Evolutionary conservation across 768 basidiomycete species (phyloP).

Genomic region (Xanthoconium purpureum): DNA sequence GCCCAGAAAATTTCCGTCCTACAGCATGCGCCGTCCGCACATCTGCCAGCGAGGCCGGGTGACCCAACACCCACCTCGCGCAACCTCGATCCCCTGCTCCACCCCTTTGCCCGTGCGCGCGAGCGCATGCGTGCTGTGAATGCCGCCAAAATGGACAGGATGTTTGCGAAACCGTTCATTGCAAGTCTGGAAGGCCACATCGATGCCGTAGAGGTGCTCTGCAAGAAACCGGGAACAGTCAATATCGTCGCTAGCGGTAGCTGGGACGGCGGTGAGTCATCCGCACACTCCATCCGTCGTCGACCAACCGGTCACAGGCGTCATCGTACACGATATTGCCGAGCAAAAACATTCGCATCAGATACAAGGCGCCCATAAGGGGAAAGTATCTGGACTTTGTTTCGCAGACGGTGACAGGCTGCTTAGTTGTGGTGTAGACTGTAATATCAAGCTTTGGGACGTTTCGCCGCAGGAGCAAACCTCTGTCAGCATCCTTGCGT

Average conservation of each 20-base stretch:
- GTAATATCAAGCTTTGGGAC: conserved; percentile 81
- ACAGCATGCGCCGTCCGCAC: conserved; percentile 74
- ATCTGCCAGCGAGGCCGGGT: conserved; percentile 71
- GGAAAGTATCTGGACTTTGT: conserved; percentile 79
- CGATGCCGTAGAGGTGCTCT: conserved; percentile 88
- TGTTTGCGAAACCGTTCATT: conserved; percentile 98
- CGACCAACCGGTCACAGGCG: conserved; percentile 43
- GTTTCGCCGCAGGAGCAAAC: conserved; percentile 36
- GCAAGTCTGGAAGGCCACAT: conserved; percentile 88
- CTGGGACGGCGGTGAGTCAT: conserved; percentile 86
- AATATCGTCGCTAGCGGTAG: conserved; percentile 85
- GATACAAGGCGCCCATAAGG: conserved; percentile 73
- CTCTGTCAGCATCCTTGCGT: conserved; percentile 32
- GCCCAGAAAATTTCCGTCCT: conserved; percentile 80
- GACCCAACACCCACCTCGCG: conserved; percentile 86
- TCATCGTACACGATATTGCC: conserved; percentile 82
- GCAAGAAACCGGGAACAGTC: conserved; percentile 68
- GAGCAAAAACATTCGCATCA: conserved; percentile 51
- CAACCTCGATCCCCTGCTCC: conserved; percentile 92
- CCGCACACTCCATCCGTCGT: not conserved
- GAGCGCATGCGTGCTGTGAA: conserved; percentile 93
- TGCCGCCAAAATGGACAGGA: conserved; percentile 93
- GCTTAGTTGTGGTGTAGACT: conserved; percentile 80
- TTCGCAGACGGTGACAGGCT: conserved; percentile 63
- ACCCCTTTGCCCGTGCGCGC: conserved; percentile 89